phyloP scores from a whole-genome alignment of 495 filamentous ascomycete species.

The Neurospora sp. region DNA sequence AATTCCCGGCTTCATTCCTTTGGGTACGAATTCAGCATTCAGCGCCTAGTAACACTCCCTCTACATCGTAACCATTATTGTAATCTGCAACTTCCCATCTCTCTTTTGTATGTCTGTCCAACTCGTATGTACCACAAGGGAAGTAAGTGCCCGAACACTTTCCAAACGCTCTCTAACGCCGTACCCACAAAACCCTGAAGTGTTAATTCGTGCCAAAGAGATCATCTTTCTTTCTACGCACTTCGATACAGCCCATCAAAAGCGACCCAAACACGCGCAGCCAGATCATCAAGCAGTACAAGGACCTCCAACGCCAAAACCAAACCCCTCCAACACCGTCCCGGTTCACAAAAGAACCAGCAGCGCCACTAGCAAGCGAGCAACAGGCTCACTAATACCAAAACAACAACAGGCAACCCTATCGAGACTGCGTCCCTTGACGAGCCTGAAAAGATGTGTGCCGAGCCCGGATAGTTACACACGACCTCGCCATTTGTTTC shows the following conservation, averaged over 20 bases:
- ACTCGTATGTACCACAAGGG: neutral
- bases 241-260: neutral
- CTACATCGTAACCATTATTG: neutral
- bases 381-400: slow-evolving; percentile 7
- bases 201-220: neutral
- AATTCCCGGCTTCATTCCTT: neutral
- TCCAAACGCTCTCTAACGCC: neutral
- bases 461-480: slow-evolving; percentile 40
- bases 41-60: neutral
- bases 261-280: neutral
- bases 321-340: neutral
- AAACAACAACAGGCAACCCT: slow-evolving; percentile 6
- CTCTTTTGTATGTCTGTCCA: neutral
- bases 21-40: neutral
- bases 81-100: neutral
- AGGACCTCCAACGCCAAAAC: neutral
- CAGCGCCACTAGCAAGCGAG: neutral
- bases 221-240: neutral
- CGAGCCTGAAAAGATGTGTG: slow-evolving; percentile 22
- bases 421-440: slow-evolving; percentile 9
- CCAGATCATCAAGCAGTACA: neutral
- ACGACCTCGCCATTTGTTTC: slow-evolving; percentile 16
- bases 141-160: neutral
- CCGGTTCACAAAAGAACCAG: neutral
- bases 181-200: neutral